These are phyloP conservation scores for Austroboletus novae-zelandiae DNA, from an alignment of 1,284 basidiomycete genomes.

Conservation along the genomic window DNA sequence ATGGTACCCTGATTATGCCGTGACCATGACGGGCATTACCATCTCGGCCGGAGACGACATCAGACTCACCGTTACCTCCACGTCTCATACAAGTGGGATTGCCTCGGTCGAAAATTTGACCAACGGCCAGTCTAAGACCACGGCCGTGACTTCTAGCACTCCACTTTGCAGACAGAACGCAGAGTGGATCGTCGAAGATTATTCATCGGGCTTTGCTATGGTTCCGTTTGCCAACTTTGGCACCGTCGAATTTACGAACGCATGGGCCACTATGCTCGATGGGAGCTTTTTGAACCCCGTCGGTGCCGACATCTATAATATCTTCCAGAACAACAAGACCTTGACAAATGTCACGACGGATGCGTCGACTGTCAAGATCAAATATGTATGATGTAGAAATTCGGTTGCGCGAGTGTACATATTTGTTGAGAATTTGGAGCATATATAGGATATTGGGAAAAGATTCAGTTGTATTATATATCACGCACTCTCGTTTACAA, in stretches of 20 bases:
- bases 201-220: background rate
- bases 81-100: background rate
- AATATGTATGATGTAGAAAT: background rate
- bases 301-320: background rate
- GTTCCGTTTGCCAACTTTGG: conserved; percentile 1
- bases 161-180: conserved; percentile 5
- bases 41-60: conserved; percentile 1
- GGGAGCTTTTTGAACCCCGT: background rate
- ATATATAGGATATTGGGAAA: no score
- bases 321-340: background rate
- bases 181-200: conserved; percentile 11
- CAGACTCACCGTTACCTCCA: background rate
- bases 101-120: conserved; percentile 2
- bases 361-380: background rate
- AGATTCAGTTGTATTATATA: no score
- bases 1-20: background rate
- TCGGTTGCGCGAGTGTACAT: no score
- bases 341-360: background rate
- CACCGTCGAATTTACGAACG: background rate
- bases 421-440: no score
- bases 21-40: background rate
- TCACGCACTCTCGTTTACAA: no score
- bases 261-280: background rate
- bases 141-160: background rate
- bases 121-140: background rate